Conservation (phyloP, 371 early-diverging fungal species). For the Umbelopsis sp. region DNA sequence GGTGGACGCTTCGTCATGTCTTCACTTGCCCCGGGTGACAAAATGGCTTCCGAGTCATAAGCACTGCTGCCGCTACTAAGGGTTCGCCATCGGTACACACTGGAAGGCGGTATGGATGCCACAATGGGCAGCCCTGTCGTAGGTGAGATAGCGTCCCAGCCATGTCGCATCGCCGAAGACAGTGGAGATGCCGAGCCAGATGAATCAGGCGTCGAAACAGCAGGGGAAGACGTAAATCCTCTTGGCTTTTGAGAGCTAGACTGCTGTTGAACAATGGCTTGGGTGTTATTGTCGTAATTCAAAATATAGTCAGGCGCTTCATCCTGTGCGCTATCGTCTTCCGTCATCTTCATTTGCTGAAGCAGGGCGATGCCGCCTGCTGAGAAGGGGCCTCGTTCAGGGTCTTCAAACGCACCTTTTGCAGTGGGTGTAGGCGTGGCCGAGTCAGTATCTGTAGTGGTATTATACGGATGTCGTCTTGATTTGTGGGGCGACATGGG, state of each 20-base stretch:
- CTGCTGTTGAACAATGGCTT: neutral
- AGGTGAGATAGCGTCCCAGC: conserved; percentile 39
- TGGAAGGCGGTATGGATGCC: conserved; percentile 32
- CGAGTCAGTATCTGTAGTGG: conserved; percentile 20
- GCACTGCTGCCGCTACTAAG: conserved; percentile 7
- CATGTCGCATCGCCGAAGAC: conserved; percentile 36
- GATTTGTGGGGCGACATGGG: neutral
- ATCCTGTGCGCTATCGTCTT: neutral
- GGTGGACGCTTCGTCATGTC: neutral
- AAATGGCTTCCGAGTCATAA: neutral
- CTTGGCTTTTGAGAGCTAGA: neutral
- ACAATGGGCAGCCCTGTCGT: conserved; percentile 39
- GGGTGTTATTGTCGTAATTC: neutral
- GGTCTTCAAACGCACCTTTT: neutral
- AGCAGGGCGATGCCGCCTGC: conserved; percentile 1
- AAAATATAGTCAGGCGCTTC: neutral
- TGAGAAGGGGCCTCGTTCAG: neutral
- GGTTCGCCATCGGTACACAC: neutral
- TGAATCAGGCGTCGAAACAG: neutral
- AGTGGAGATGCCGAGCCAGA: conserved; percentile 29
- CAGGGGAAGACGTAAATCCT: neutral
- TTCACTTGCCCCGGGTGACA: neutral
- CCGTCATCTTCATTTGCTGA: neutral
- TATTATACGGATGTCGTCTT: neutral
- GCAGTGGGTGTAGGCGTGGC: conserved; percentile 21